phyloP scores from a whole-genome alignment of 1,284 basidiomycete genomes.

The Leccinum proliferum region DNA sequence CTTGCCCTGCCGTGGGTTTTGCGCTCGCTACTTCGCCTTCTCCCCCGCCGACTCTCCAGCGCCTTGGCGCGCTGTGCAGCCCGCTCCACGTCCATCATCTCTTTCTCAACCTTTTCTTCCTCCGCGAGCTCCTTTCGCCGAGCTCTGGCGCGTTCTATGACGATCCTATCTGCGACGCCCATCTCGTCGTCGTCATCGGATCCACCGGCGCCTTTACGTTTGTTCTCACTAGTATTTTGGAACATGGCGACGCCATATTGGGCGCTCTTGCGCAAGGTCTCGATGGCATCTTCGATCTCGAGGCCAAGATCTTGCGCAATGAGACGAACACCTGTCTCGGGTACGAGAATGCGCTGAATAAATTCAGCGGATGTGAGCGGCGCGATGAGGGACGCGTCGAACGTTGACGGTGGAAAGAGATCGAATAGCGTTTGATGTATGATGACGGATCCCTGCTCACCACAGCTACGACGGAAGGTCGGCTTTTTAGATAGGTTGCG shows the following conservation, averaged over 20 bases:
- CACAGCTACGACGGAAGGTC: slow-evolving; percentile 48
- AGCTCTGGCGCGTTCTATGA: slow-evolving; percentile 59
- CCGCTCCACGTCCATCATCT: slow-evolving; percentile 28
- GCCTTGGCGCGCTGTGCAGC: slow-evolving; percentile 23
- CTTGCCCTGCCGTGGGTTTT: slow-evolving; percentile 10
- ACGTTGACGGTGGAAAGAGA: slow-evolving; percentile 59
- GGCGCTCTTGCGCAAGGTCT: slow-evolving; percentile 65
- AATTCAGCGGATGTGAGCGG: slow-evolving; percentile 70
- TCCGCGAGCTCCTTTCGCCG: slow-evolving; percentile 56
- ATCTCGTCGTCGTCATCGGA: slow-evolving; percentile 30
- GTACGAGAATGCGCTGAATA: slow-evolving; percentile 66
- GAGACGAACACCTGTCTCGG: slow-evolving; percentile 66
- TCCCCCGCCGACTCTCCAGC: slow-evolving; percentile 21
- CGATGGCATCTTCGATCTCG: slow-evolving; percentile 41
- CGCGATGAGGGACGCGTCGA: slow-evolving; percentile 45
- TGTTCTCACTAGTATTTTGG: slow-evolving; percentile 49
- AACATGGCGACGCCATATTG: slow-evolving; percentile 79
- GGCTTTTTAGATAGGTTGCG: background rate
- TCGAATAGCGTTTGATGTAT: slow-evolving; percentile 71
- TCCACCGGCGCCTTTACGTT: slow-evolving; percentile 29
- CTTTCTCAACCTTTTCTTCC: slow-evolving; percentile 44
- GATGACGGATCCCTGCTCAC: slow-evolving; percentile 72
- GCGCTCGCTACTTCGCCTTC: slow-evolving; percentile 17
- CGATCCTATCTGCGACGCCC: slow-evolving; percentile 51
- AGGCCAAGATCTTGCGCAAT: slow-evolving; percentile 63